Evolutionary conservation across 2,329 filamentous ascomycete species (phyloP), one percentile per base, ranked within the genome.

Genomic region (Purpureocillium lavendulum): DNA sequence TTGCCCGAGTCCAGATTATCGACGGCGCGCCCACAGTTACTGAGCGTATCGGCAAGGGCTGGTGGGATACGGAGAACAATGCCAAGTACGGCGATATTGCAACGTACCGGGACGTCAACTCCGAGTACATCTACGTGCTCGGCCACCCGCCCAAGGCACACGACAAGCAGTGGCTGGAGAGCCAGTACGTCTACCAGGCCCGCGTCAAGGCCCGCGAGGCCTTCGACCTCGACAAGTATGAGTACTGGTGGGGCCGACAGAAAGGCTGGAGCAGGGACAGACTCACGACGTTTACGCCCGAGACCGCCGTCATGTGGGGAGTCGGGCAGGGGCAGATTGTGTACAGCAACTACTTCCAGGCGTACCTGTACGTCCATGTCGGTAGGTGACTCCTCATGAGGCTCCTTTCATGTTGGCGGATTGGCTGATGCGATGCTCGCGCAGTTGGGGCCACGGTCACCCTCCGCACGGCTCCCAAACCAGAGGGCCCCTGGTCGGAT

Each of bases 191-290:
- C 10, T 66, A 65, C 38, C 53, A 63, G 41, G 53, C 55, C 1
- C 55, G 63, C 4, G 62, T 66, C 2, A 50, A 49, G 15, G 57
- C 58, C 1, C 21, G 38, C 2, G 50, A 62, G 8, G 60, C 60
- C 0, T 66, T 65, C 24, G 55, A 66, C 8, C 41, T 64, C 7
- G 36, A 30, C 11, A 55, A 52, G 35, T 65, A 67, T 30, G 53
- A 66, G 45, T 66, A 67, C 40, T 65, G 58, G 57, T 66, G 61
- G 61, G 63, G 64, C 0, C 49, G 50, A 3, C 43, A 54, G 11
- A 47, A 53, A 14, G 60, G 62, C 2, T 66, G 64, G 64, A 63
- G 53, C 44, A 40, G 38, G 0, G 50, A 57, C 13, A 46, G 55
- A 3, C 41, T 65, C 18, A 55, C 46, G 0, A 44, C 42, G 21